Evolutionary conservation across 257 asterid species (phyloP), one percentile per base, ranked within the genome.

Genomic region (Linderniella brevidens): DNA sequence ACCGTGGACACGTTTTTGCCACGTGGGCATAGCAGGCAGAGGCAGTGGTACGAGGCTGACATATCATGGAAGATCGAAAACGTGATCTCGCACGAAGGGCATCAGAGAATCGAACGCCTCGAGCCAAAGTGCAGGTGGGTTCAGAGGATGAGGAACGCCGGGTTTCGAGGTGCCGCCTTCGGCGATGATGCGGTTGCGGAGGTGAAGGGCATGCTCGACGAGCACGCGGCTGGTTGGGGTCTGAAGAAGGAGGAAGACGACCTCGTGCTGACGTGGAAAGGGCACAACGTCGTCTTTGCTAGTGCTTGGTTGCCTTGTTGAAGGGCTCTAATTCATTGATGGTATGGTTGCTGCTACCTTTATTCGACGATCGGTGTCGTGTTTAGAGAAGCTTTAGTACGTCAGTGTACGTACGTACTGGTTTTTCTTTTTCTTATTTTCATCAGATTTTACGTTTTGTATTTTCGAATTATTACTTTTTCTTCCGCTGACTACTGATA

Each of bases 181-280:
- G 61, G 90, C 11, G 94, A 88, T 36, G 98, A 80, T 0, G 79
- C 75, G 19, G 60, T 73, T 19, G 29, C 57, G 8, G 92, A 84
- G 43, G 94, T 84, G 73, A 84, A 76, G 72, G 68, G 35, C 43
- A 84, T 88, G 96, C 57, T 88, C 43, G 96, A 80, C 45, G 93
- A 84, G 40, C 96, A 88, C 58, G 94, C 98, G 11, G 95, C 94
- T 0, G 98, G 95, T 0, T 88, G 98, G 98, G 98, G 98, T 18
- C 49, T 84, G 11, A 88, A 84, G 79, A 88, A 61, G 69, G 94
- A 84, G 66, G 96, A 84, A 50, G 94, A 88, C 0, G 79, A 78
- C 0, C 47, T 80, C 4, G 85, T 84, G 46, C 92, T 88, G 11
- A 88, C 98, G 10, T 88, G 98, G 98, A 88, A 88, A 69, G 98